A percentile compares a stretch with the other conserved stretches of the same genome.
phyloP scores from a whole-genome alignment of 495 filamentous ascomycete genomes.

The Letharia columbiana region DNA sequence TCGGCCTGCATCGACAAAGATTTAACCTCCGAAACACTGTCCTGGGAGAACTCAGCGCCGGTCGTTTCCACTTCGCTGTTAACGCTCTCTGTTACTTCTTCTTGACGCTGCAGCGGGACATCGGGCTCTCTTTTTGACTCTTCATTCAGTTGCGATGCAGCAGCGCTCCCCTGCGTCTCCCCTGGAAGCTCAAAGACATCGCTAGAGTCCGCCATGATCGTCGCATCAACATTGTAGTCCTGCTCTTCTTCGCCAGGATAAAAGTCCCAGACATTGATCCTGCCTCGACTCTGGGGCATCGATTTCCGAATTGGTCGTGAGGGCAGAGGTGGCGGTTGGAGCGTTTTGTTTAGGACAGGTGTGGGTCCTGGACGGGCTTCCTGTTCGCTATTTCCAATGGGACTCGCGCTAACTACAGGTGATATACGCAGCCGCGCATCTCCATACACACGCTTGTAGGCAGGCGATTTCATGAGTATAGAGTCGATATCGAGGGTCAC shows the following conservation, averaged over 20 bases:
- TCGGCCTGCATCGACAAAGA: background rate
- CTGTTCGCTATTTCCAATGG: background rate
- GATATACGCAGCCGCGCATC: background rate
- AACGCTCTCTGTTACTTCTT: background rate
- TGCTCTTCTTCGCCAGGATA: slow-evolving; percentile 9
- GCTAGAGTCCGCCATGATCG: background rate
- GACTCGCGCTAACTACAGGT: background rate
- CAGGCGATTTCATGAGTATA: slow-evolving; percentile 18
- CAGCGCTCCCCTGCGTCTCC: background rate
- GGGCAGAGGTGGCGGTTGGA: slow-evolving; percentile 1
- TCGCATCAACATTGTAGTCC: background rate
- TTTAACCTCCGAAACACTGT: background rate
- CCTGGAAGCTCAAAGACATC: background rate
- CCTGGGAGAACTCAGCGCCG: background rate
- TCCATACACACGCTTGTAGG: slow-evolving; percentile 19
- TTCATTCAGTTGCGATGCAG: background rate
- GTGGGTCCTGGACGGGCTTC: background rate
- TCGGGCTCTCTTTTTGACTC: background rate
- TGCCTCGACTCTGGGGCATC: background rate
- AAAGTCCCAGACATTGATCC: slow-evolving; percentile 6
- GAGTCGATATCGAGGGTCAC: slow-evolving; percentile 20
- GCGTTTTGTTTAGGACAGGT: background rate
- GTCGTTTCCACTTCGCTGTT: background rate
- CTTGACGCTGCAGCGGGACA: background rate
- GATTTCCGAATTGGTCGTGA: background rate